These are phyloP conservation scores for Shiraia bambusicola DNA, from an alignment of 2,329 filamentous ascomycete genomes.

Conservation along the genomic window DNA sequence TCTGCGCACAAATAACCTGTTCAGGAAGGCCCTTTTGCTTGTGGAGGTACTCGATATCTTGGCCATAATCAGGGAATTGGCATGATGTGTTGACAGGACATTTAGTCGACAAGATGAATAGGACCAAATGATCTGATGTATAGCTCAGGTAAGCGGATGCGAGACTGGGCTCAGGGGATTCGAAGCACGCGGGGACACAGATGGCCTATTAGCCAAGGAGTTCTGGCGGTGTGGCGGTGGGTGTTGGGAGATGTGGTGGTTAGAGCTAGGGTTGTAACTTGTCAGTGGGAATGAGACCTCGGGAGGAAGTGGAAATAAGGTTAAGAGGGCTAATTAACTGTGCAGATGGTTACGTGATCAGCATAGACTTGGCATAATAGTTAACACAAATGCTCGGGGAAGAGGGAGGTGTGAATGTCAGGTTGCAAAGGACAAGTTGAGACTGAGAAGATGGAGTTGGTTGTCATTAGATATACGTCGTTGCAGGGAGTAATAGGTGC, in stretches of 20 bases:
- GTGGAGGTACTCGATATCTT: no score
- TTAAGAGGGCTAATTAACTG: slow-evolving; percentile 12
- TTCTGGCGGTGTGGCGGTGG: neutral
- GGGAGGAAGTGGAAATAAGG: slow-evolving; percentile 15
- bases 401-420: slow-evolving; percentile 1
- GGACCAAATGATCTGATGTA: no score
- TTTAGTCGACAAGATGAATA: no score
- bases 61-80: no score
- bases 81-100: no score
- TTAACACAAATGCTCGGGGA: neutral
- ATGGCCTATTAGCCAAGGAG: neutral
- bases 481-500: no score
- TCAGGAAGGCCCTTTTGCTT: no score
- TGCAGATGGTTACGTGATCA: slow-evolving; percentile 5
- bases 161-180: no score
- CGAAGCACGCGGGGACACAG: no score
- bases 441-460: neutral
- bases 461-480: neutral
- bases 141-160: no score
- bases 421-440: neutral
- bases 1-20: no score
- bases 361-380: slow-evolving; percentile 13
- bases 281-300: neutral
- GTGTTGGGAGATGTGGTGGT: neutral
- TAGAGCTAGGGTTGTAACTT: slow-evolving; percentile 1